Evolutionary conservation across 345 rosid species (phyloP).

Genomic region (Citrus unshiu): DNA sequence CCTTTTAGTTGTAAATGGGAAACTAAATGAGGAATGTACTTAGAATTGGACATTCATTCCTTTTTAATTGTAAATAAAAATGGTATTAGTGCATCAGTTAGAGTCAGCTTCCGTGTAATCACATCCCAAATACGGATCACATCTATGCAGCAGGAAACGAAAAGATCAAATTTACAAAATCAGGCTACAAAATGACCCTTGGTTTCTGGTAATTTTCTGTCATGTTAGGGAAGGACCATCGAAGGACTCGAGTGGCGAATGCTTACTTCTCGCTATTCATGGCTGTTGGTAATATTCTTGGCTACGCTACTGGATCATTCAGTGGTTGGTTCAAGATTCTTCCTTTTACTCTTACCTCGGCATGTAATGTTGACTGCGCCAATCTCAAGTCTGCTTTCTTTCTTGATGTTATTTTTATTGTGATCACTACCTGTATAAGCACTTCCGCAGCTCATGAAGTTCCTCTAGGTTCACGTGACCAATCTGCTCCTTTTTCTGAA

Average conservation of each 20-base stretch:
- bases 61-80: background rate
- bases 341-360: conserved; percentile 69
- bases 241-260: conserved; percentile 89
- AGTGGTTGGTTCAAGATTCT: conserved; percentile 89
- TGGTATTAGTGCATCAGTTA: background rate
- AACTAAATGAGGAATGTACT: background rate
- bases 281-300: conserved; percentile 93
- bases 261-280: conserved; percentile 90
- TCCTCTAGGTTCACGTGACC: conserved; percentile 40
- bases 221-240: conserved; percentile 74
- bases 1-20: background rate
- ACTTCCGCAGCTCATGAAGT: conserved; percentile 65
- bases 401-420: conserved; percentile 65
- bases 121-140: background rate
- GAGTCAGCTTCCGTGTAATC: background rate
- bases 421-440: conserved; percentile 60
- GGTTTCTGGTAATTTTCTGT: conserved; percentile 20
- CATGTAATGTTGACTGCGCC: conserved; percentile 77
- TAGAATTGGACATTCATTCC: background rate
- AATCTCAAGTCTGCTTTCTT: conserved; percentile 94
- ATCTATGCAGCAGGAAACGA: background rate
- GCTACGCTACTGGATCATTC: conserved; percentile 85
- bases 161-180: background rate
- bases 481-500: conserved; percentile 28
- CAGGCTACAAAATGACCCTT: conserved; percentile 10